A percentile compares a stretch with the other conserved stretches of the same genome.
Conservation (phyloP, 2,329 filamentous ascomycete species). For the Sporothrix sp. region DNA sequence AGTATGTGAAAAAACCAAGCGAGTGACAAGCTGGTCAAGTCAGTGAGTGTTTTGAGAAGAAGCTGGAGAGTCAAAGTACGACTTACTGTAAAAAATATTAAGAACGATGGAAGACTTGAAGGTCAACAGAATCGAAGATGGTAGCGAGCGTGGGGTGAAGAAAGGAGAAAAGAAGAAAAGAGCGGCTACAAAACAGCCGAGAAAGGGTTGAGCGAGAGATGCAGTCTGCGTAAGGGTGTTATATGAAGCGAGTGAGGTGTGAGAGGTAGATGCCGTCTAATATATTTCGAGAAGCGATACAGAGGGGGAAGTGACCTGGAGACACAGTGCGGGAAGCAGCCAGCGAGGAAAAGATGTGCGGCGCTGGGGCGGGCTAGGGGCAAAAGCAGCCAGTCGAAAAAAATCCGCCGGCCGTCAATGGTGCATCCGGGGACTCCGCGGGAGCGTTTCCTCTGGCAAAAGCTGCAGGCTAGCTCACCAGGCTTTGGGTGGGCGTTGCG, state of each 20-base stretch:
- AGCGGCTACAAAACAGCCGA: background rate
- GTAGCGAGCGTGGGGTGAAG: slow-evolving; percentile 7
- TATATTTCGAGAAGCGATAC: too few relatives aligned
- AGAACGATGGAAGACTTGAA: background rate
- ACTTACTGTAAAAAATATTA: slow-evolving; percentile 1
- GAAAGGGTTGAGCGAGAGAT: background rate
- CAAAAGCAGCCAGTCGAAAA: background rate
- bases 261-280: background rate
- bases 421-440: slow-evolving; percentile 6
- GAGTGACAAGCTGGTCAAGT: slow-evolving; percentile 12
- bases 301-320: slow-evolving; percentile 1
- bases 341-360: too few relatives aligned
- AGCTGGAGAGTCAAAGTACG: too few relatives aligned
- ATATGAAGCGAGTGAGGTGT: slow-evolving; percentile 4
- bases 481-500: background rate
- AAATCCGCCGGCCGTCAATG: slow-evolving; percentile 1
- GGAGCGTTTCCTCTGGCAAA: slow-evolving; percentile 7
- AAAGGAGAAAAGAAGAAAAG: background rate
- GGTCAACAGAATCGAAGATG: slow-evolving; percentile 7
- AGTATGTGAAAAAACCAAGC: slow-evolving; percentile 19
- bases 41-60: too few relatives aligned
- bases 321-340: slow-evolving; percentile 3
- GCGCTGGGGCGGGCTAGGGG: background rate
- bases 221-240: background rate
- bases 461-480: background rate